Evolutionary conservation across 2,329 filamentous ascomycete species (phyloP).

Genomic region (Colletotrichum sp.): DNA sequence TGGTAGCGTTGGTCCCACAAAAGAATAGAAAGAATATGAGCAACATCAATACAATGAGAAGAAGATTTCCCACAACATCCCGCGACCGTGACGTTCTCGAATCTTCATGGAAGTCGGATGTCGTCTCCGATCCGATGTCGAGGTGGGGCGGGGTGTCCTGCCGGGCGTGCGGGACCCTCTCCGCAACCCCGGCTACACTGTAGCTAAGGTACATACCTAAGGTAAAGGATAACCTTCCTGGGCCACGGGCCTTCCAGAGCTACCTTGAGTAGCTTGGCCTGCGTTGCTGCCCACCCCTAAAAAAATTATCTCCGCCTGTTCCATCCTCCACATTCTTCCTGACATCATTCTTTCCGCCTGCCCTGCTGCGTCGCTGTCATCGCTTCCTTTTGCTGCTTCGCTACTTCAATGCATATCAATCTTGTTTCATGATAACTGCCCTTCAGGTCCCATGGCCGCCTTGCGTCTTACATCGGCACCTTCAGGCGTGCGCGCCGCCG

Average conservation of each 20-base stretch:
- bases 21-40: conserved; percentile 3
- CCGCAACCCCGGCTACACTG: not conserved
- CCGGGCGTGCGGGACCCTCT: conserved; percentile 6
- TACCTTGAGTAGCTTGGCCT: not conserved
- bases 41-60: not conserved
- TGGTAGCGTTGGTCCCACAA: not conserved
- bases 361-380: not conserved
- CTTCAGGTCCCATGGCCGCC: conserved; percentile 8
- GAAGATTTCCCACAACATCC: not conserved
- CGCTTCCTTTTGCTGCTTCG: not conserved
- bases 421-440: not conserved
- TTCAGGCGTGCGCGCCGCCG: not conserved
- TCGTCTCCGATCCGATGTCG: not conserved
- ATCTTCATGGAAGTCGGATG: not conserved
- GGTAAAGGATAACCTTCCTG: not conserved
- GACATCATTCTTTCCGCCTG: conserved; percentile 1
- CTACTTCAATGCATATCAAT: not conserved
- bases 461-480: conserved; percentile 6
- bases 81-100: not conserved
- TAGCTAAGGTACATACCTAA: not conserved
- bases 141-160: not conserved
- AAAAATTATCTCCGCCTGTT: not conserved
- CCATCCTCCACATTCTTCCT: not conserved
- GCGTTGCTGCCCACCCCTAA: not conserved
- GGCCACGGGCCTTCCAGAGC: not conserved